Evolutionary conservation across 2,329 filamentous ascomycete genomes (phyloP).

Genomic region (Alternaria dauci): DNA sequence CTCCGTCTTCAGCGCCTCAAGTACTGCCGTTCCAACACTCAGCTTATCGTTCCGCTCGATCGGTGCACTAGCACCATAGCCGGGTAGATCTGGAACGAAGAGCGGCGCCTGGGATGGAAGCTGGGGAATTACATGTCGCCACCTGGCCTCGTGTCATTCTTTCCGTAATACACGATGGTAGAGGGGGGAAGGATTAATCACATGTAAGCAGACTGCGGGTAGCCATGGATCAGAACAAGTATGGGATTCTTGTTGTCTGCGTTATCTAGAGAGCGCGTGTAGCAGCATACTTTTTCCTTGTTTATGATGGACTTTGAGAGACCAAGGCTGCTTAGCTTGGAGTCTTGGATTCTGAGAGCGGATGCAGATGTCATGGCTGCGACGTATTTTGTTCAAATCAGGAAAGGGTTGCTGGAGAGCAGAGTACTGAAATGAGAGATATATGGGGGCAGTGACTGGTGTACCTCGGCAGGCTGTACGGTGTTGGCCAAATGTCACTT

Average conservation of each 20-base stretch:
- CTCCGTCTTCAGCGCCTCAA: constrained; percentile 37
- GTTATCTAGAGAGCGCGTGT: constrained; percentile 35
- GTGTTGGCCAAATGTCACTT: not conserved
- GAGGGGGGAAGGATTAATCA: constrained; percentile 8
- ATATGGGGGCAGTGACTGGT: not conserved
- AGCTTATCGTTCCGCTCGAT: constrained; percentile 42
- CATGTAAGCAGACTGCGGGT: constrained; percentile 45
- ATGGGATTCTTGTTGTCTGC: constrained; percentile 41
- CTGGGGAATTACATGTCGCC: constrained; percentile 45
- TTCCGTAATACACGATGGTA: fast-evolving
- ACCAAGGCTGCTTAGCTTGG: constrained; percentile 39
- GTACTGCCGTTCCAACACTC: constrained; percentile 34
- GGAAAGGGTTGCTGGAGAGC: not conserved
- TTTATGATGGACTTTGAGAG: constrained; percentile 38
- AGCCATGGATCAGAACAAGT: constrained; percentile 45
- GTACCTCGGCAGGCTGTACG: not conserved
- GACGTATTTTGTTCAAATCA: not conserved
- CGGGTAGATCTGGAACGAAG: constrained; percentile 44
- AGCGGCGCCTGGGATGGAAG: constrained; percentile 38
- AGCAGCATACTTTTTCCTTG: constrained; percentile 36
- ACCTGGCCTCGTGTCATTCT: constrained; percentile 22
- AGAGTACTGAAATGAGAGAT: not conserved
- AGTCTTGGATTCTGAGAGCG: constrained; percentile 39
- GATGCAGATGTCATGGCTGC: constrained; percentile 27
- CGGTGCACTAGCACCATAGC: constrained; percentile 41